Conservation (phyloP, 169 alveolate genomes). For the Amoebophrya sp. region DNA sequence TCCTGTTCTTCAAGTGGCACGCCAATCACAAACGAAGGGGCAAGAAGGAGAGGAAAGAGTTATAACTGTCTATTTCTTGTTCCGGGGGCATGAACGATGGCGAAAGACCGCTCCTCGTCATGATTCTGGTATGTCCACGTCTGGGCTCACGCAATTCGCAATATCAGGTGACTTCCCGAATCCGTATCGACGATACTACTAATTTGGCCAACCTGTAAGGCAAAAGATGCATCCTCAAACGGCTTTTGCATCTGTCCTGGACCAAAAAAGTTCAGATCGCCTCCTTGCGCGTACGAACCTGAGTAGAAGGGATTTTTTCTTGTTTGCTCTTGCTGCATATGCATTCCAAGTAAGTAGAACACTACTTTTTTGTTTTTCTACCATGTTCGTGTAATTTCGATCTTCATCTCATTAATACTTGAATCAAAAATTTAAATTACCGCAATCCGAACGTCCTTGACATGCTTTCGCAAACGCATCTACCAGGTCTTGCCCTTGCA, state of each 20-base stretch:
- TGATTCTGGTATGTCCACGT: too few species aligned
- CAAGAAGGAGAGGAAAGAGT: too few species aligned
- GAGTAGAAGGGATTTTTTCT: background rate
- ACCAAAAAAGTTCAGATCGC: constrained; percentile 38
- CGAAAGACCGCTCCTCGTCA: too few species aligned
- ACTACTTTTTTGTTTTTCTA: too few species aligned
- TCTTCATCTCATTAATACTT: background rate
- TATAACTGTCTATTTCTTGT: too few species aligned
- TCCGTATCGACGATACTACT: constrained; percentile 38
- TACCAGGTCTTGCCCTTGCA: constrained; percentile 29
- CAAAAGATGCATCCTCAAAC: constrained; percentile 42
- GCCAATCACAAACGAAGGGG: too few species aligned
- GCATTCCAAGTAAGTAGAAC: too few species aligned
- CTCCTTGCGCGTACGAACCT: constrained; percentile 29
- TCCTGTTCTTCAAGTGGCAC: too few species aligned
- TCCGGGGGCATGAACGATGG: too few species aligned
- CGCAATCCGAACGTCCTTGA: constrained; percentile 34
- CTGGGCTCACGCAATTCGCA: background rate
- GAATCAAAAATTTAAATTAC: background rate
- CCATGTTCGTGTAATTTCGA: too few species aligned
- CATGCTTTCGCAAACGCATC: constrained; percentile 43
- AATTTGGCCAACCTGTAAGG: constrained; percentile 36
- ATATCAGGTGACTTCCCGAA: background rate
- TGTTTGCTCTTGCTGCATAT: background rate
- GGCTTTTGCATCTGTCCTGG: constrained; percentile 39